Evolutionary conservation across 2,329 filamentous ascomycete species (phyloP).

Genomic region (Endocalyx cinctus): DNA sequence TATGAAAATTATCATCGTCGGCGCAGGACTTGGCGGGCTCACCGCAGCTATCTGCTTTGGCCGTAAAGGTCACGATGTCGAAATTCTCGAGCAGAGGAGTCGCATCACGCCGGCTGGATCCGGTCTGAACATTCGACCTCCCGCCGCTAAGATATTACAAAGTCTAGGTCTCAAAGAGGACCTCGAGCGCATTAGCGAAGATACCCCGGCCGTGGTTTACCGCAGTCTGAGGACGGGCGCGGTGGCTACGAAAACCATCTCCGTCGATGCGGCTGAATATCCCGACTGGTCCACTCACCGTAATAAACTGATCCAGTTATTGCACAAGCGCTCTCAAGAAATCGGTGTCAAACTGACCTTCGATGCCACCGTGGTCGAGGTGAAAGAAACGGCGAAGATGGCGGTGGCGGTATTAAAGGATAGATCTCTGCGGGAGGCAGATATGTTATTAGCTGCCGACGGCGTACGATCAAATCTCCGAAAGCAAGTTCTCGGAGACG

Average conservation of each 20-base stretch:
- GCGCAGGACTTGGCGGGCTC: constrained; percentile 7
- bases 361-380: constrained; percentile 1
- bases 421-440: constrained; percentile 1
- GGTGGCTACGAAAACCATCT: constrained; percentile 3
- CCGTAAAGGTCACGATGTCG: constrained; percentile 4
- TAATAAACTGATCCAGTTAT: not conserved
- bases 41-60: constrained; percentile 5
- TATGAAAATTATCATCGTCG: constrained; percentile 7
- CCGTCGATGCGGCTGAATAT: constrained; percentile 2
- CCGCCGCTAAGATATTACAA: constrained; percentile 5
- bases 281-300: constrained; percentile 4
- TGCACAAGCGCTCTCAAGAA: constrained; percentile 1
- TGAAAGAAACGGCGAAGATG: constrained; percentile 1
- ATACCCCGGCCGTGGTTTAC: constrained; percentile 3
- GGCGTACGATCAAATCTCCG: constrained; percentile 4
- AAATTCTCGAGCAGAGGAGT: constrained; percentile 4
- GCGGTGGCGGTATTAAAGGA: not conserved
- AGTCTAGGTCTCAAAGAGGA: constrained; percentile 2
- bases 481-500: constrained; percentile 1
- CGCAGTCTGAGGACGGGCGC: constrained; percentile 5
- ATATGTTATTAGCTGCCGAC: constrained; percentile 6
- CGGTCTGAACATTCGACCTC: constrained; percentile 3
- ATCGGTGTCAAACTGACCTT: constrained; percentile 1
- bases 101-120: not conserved
- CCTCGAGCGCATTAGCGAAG: constrained; percentile 6